Base-by-base conservation (phyloP, 352 stramenopile genomes). In the Phytophthora cajani region DNA sequence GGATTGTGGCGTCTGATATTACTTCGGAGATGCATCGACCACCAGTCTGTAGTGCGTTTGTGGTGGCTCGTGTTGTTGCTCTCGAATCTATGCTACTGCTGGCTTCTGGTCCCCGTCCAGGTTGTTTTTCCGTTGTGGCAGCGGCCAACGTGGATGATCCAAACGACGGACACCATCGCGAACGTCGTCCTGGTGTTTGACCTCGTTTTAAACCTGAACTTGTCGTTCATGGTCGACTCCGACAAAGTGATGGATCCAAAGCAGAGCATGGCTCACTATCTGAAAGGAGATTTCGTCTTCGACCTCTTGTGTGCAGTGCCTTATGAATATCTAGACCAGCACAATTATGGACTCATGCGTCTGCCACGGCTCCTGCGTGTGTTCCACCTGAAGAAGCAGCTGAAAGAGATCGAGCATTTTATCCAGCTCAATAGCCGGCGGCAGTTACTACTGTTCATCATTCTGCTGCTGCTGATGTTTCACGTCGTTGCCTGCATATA, bases 191-290 rank as follows among this genome's bases (percentile, higher is more conserved):
- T 52, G 8, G 8, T 52, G 46, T 16, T 52, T 27, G 46, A 52
- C 46, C 6, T 52, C 8, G 19, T 27, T 52, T 3, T 25, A 14
- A 52, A 16, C 19, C 17, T 52, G n/a, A 52, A 52, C 16, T n/a
- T 88, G 0, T 84, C 80, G 21, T 90, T 82, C 58, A 71, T 71
- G 2, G 36, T 66, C 5, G 67, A 88, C 33, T 71, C 80, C 2
- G 82, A 90, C 51, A 90, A 82, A 47, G 88, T 90, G 23, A 63
- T 78, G 25, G 72, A 88, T 23, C 72, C 82, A 0, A 58, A 52
- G 7, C 60, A 68, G 60, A 87, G 76, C 44, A 72, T 77, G 0
- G 17, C 44, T 5, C 64, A 60, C 10, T 90, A 90, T 57, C 17
- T 88, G 2, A 38, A 68, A 11, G 62, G 74, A n/a, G 32, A 58